A percentile compares a stretch with the other conserved stretches of the same genome.
Conservation (phyloP, 164 flowering plant genomes). For the Paratinospora sagittata region DNA sequence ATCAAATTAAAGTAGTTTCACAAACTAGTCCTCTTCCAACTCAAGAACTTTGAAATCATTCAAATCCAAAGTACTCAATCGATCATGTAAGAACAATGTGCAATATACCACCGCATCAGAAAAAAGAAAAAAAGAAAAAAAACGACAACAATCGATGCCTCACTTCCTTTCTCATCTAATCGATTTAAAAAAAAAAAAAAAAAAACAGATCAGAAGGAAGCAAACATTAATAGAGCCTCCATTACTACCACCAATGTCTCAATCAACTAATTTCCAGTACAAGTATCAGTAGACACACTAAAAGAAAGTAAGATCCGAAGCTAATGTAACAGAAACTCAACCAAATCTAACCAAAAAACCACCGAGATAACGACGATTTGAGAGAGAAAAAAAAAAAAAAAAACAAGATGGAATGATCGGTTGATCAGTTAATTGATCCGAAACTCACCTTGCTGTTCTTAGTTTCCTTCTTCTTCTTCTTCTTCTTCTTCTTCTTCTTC, state of each 20-base stretch:
- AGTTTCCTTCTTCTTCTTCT: too few relatives aligned
- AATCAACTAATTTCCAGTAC: too few relatives aligned
- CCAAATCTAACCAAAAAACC: background rate
- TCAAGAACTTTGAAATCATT: too few relatives aligned
- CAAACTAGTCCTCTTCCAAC: too few relatives aligned
- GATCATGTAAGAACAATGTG: too few relatives aligned
- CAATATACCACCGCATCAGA: too few relatives aligned
- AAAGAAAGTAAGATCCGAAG: background rate
- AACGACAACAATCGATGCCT: too few relatives aligned
- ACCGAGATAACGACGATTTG: background rate
- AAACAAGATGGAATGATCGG: background rate
- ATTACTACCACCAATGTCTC: background rate
- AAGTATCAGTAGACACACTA: too few relatives aligned
- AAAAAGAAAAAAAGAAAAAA: background rate
- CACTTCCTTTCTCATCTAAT: too few relatives aligned
- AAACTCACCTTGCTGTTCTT: background rate
- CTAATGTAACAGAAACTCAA: background rate
- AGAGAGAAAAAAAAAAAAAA: background rate
- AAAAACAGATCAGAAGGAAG: background rate
- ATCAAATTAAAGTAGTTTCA: too few relatives aligned
- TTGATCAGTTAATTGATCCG: background rate
- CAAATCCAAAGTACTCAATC: too few relatives aligned
- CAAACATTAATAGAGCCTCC: background rate
- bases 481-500: too few relatives aligned
- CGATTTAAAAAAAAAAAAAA: background rate